Base-by-base conservation (phyloP, 495 filamentous ascomycete genomes). In the Clohesyomyces aquaticus region DNA sequence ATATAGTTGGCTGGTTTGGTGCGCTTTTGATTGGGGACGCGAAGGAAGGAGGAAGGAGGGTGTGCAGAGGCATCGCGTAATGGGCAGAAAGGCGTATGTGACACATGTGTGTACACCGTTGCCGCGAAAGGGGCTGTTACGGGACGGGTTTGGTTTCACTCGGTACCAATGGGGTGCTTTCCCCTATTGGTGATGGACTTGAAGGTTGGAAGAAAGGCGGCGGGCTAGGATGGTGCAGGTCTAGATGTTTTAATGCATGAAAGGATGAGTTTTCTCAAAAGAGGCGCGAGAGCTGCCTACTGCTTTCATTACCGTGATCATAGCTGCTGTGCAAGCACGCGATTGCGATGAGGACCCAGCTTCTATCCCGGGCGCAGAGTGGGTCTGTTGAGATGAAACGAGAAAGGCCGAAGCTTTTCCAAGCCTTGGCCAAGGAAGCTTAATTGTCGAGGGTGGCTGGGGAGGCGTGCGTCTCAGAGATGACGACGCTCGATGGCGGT, bases 381-480 rank as follows among this genome's bases (percentile, higher is more conserved):
- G 35, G n/a, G 9, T 9, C 51, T n/a, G n/a, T n/a, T n/a, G n/a
- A n/a, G n/a, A n/a, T n/a, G n/a, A n/a, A n/a, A n/a, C n/a, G n/a
- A n/a, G n/a, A n/a, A n/a, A n/a, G n/a, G n/a, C n/a, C n/a, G n/a
- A n/a, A n/a, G n/a, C n/a, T n/a, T n/a, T n/a, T 28, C 16, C 51
- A 42, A 63, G 56, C 51, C 54, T 58, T 64, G 21, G 59, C 59
- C 59, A 54, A 63, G 59, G 29, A 25, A 35, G 52, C 53, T 64
- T 64, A 52, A 54, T 23, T 16, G 2, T 25, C 14, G 32, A 4
- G 11, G 54, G 19, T 46, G 12, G 18, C 18, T 6, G 2, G 4
- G 23, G 32, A n/a, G 29, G 19, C 57, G 57, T 25, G 28, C 18
- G n/a, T 12, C 10, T 10, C 19, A 59, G 29, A 16, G 6, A 38